Percentiles rank a stretch among this genome's conserved stretches.
phyloP scores from a whole-genome alignment of 768 basidiomycete genomes.

The Lactarius deliciosus region DNA sequence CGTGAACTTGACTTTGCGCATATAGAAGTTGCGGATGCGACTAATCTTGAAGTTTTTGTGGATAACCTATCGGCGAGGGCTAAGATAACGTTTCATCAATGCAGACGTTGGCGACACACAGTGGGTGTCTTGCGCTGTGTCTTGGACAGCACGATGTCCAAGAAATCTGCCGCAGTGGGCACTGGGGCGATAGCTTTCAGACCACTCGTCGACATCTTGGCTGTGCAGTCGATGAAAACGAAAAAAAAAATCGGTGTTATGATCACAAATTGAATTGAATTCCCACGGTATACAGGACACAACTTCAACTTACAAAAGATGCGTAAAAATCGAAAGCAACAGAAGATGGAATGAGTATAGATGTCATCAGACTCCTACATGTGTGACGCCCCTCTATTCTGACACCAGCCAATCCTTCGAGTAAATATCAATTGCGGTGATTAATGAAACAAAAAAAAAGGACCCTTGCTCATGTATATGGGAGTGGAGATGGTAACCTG shows the following conservation, averaged over 20 bases:
- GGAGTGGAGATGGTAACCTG: background rate
- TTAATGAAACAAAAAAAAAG: conserved; percentile 7
- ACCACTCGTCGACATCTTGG: conserved; percentile 75
- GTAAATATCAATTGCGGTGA: conserved; percentile 3
- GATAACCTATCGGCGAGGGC: conserved; percentile 62
- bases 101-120: conserved; percentile 42
- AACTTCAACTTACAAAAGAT: conserved; percentile 7
- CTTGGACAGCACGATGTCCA: conserved; percentile 91
- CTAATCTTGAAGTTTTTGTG: conserved; percentile 99
- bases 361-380: conserved; percentile 10
- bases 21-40: conserved; percentile 96
- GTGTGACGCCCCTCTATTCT: conserved; percentile 5
- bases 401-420: conserved; percentile 2
- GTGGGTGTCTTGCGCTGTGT: conserved; percentile 98
- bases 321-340: conserved; percentile 15
- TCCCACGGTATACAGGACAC: conserved; percentile 19
- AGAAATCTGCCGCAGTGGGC: conserved; percentile 90
- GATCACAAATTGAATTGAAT: conserved; percentile 3
- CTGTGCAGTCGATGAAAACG: no score
- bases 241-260: background rate
- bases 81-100: background rate
- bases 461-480: background rate
- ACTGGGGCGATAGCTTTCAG: conserved; percentile 99
- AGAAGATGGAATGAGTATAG: conserved; percentile 11
- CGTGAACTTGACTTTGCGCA: conserved; percentile 99